Evolutionary conservation across 495 filamentous ascomycete genomes (phyloP).

Genomic region (Copromyces sp.): DNA sequence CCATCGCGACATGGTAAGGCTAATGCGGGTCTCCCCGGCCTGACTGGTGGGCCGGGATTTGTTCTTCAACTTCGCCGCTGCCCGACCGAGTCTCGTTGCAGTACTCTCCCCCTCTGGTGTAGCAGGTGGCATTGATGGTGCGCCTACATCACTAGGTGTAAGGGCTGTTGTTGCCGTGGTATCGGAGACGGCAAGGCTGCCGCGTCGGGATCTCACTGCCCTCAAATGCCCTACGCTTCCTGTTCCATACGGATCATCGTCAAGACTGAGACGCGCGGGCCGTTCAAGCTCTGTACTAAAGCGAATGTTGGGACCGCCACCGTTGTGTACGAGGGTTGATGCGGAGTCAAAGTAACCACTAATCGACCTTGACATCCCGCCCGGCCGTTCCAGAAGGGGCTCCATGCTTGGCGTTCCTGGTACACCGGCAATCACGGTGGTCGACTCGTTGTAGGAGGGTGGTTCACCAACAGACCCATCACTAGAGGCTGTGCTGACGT

Average conservation of each 20-base stretch:
- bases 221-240: constrained; percentile 2
- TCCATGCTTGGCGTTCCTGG: constrained; percentile 13
- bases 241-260: constrained; percentile 26
- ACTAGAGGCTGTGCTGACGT: constrained; percentile 47
- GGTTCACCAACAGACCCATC: constrained; percentile 40
- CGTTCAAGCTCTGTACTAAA: constrained; percentile 31
- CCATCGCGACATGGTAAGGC: constrained; percentile 56
- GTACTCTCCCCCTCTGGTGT: constrained; percentile 44
- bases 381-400: constrained; percentile 1
- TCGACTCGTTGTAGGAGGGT: constrained; percentile 46
- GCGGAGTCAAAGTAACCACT: constrained; percentile 36
- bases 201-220: constrained; percentile 29
- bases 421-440: not conserved
- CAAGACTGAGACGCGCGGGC: constrained; percentile 23
- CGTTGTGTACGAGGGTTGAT: constrained; percentile 13
- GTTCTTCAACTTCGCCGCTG: constrained; percentile 46
- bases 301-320: constrained; percentile 25
- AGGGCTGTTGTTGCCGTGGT: constrained; percentile 28
- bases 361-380: constrained; percentile 22
- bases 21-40: constrained; percentile 55
- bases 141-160: constrained; percentile 19
- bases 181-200: constrained; percentile 39
- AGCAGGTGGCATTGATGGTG: constrained; percentile 22
- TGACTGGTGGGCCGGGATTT: constrained; percentile 61
- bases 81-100: constrained; percentile 43